A percentile compares a stretch with the other conserved stretches of the same genome.
Evolutionary conservation across 2,329 filamentous ascomycete genomes (phyloP).

Genomic region (Aspergillus hiratsukae): DNA sequence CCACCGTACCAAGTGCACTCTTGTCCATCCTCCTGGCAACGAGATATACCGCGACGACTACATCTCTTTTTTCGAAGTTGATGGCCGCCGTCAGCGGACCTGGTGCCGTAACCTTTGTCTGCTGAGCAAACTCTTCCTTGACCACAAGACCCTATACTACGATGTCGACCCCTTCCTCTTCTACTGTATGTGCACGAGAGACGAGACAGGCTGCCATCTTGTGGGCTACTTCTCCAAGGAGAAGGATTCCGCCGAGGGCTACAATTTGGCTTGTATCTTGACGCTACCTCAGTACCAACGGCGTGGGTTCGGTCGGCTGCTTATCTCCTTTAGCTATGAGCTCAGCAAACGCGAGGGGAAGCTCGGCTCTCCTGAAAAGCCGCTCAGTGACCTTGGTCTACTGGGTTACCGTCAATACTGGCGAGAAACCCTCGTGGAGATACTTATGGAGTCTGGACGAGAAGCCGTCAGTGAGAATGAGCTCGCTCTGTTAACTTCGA

Average conservation of each 20-base stretch:
- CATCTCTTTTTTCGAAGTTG: conserved; percentile 94
- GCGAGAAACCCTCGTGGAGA: conserved; percentile 88
- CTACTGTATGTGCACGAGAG: conserved; percentile 93
- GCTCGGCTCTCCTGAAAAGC: conserved; percentile 93
- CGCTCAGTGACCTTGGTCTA: conserved; percentile 86
- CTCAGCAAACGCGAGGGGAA: conserved; percentile 93
- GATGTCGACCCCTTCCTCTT: conserved; percentile 96
- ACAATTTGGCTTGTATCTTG: conserved; percentile 97
- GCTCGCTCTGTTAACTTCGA: conserved; percentile 72
- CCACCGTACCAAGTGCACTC: conserved; percentile 82
- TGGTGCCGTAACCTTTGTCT: conserved; percentile 98
- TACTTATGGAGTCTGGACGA: conserved; percentile 70
- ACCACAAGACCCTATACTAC: conserved; percentile 97
- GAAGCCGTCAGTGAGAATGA: conserved; percentile 72
- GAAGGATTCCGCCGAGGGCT: conserved; percentile 93
- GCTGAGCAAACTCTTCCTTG: conserved; percentile 93
- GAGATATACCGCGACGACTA: conserved; percentile 93
- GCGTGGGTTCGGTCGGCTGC: conserved; percentile 84
- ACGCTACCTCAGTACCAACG: conserved; percentile 95
- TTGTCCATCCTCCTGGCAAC: conserved; percentile 92
- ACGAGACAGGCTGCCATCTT: conserved; percentile 88
- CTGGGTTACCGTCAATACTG: conserved; percentile 96
- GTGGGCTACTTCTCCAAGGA: conserved; percentile 99
- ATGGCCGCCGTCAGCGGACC: conserved; percentile 94
- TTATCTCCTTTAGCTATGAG: conserved; percentile 98